Evolutionary conservation across 441 rosid genomes (phyloP), one percentile per base, ranked within the genome.

Genomic region (Brassica balearica): DNA sequence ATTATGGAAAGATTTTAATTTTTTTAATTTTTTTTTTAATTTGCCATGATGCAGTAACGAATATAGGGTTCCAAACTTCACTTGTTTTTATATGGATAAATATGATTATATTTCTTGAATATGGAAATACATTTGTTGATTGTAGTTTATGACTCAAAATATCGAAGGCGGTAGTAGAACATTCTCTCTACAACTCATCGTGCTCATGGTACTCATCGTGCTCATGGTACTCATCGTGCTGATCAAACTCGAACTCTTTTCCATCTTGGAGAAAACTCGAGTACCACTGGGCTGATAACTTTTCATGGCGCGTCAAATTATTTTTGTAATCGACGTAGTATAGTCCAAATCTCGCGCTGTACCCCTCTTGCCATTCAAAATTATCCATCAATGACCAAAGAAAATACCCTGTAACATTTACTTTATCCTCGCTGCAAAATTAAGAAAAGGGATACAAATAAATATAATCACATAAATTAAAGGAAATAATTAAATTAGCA

Each of bases 101-200:
- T 72, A 38, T 43, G 71, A 8, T 72, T 75, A 53, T 34, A 32
- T 36, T 68, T 56, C 51, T 58, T 59, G 11, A 46, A 29, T 20
- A 77, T 29, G 11, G 20, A 66, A 59, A 72, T 58, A n/a, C 22
- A 43, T 59, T 9, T 5, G 34, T 29, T 29, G 34, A 29, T 29
- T 29, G 34, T 20, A 15, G 3, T 43, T 66, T 63, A 62, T 70
- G 46, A 70, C 80, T 77, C 70, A 62, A 20, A 9, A 15, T 38
- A 53, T 56, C 17, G 25, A 55, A 64, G 67, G 56, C 46, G 48
- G 48, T 32, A n/a, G 80, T n/a, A 34, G 68, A 64, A 69, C 72
- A 77, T 69, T 62, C 64, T 71, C 80, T 76, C 65, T 77, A 79
- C 79, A 71, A 71, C 81, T 85, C 88, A 82, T 53, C 85, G 32